Conservation (phyloP, 2,329 filamentous ascomycete species). For the Microcera coccophila region DNA sequence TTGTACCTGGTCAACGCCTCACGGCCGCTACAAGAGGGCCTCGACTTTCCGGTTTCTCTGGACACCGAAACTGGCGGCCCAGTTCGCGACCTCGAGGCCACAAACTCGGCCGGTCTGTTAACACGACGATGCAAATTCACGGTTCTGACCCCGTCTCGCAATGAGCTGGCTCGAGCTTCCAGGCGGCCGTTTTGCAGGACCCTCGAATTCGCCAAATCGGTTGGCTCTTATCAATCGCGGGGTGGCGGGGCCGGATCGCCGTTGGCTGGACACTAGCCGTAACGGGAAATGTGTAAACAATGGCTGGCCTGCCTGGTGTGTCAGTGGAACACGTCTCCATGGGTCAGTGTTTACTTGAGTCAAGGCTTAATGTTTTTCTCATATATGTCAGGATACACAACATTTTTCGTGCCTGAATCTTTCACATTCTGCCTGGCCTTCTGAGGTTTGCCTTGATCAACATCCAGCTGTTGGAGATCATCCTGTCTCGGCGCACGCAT, state of each 20-base stretch:
- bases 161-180: slow-evolving; percentile 1
- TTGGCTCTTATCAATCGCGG: slow-evolving; percentile 27
- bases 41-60: neutral
- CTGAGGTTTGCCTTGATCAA: neutral
- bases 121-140: neutral
- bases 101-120: neutral
- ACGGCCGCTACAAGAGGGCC: neutral
- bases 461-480: neutral
- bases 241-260: slow-evolving; percentile 20
- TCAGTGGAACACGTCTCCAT: slow-evolving; percentile 9
- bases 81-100: neutral
- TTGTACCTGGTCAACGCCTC: neutral
- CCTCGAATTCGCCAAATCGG: slow-evolving; percentile 18
- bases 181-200: slow-evolving; percentile 20
- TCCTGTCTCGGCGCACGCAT: neutral
- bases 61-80: neutral
- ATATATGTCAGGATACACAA: neutral
- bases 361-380: neutral
- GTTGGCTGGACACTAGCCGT: slow-evolving; percentile 32
- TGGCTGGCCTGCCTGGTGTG: slow-evolving; percentile 14
- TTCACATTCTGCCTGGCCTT: neutral
- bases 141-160: neutral
- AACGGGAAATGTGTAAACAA: slow-evolving; percentile 48
- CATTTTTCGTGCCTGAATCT: neutral
- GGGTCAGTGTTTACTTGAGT: slow-evolving; percentile 15